These are phyloP conservation scores for Termitomyces sp. DNA, from an alignment of 768 basidiomycete genomes.

Conservation along the genomic window DNA sequence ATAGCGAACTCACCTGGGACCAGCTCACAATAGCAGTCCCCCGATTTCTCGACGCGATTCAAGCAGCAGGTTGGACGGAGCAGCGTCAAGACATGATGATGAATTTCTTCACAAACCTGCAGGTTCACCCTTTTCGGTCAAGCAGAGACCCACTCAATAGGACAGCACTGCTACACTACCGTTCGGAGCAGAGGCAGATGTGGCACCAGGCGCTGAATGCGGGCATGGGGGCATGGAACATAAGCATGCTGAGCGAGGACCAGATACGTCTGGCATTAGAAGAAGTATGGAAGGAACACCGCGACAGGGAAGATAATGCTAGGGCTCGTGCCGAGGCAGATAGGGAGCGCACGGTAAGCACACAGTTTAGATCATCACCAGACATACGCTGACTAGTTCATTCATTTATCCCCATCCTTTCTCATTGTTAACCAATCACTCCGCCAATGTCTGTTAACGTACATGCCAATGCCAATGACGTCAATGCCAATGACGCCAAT, in stretches of 20 bases:
- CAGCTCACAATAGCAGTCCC: not conserved
- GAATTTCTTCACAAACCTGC: not conserved
- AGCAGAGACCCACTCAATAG: not conserved
- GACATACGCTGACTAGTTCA: too few species aligned
- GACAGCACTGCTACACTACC: not conserved
- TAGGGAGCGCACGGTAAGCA: not conserved
- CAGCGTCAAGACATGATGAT: not conserved
- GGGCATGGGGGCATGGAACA: not conserved
- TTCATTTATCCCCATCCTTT: too few species aligned
- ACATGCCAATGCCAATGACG: too few species aligned
- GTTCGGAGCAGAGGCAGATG: not conserved
- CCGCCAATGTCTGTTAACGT: too few species aligned
- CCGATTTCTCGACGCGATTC: not conserved
- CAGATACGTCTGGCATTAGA: too few species aligned
- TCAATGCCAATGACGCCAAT: too few species aligned
- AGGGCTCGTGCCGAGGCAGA: not conserved
- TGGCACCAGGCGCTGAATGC: not conserved
- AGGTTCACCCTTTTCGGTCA: not conserved
- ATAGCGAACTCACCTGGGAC: not conserved
- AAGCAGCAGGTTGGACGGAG: too few species aligned
- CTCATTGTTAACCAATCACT: too few species aligned
- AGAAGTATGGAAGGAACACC: too few species aligned
- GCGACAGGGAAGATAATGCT: not conserved
- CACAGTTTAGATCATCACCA: not conserved
- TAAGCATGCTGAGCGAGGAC: too few species aligned